phyloP scores from a whole-genome alignment of 257 asterid genomes.

The Cinchona pubescens region DNA sequence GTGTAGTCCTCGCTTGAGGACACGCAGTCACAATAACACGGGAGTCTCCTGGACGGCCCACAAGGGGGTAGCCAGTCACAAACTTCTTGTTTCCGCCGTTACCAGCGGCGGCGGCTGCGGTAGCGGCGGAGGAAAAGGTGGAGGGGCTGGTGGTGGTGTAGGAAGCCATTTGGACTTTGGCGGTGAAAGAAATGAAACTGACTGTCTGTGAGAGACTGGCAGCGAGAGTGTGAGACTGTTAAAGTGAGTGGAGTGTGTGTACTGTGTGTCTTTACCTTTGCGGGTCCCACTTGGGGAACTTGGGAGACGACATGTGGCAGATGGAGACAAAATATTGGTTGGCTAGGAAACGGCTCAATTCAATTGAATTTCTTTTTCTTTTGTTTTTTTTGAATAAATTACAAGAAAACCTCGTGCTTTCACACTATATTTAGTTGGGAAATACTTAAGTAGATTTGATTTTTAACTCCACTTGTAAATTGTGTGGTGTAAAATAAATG shows the following conservation, averaged over 20 bases:
- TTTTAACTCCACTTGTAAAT: too few species aligned
- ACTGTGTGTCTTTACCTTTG: background rate
- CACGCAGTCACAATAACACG: background rate
- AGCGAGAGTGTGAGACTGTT: too few species aligned
- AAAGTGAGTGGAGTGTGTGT: background rate
- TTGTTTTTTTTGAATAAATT: too few species aligned
- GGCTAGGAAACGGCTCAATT: background rate
- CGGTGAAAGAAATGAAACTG: background rate
- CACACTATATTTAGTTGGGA: too few species aligned
- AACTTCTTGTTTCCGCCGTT: background rate
- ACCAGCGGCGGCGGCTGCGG: conserved; percentile 9
- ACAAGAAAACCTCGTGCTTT: too few species aligned
- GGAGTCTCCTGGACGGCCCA: background rate
- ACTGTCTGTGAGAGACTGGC: too few species aligned
- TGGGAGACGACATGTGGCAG: background rate
- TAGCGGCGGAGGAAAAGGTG: conserved; percentile 5
- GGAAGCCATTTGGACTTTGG: background rate
- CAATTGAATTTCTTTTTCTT: background rate
- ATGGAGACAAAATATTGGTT: background rate
- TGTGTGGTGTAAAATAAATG: too few species aligned
- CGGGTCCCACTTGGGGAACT: background rate
- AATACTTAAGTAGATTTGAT: too few species aligned
- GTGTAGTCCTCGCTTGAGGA: background rate
- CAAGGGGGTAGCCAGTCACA: background rate
- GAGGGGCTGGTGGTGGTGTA: conserved; percentile 13